Conservation (phyloP, 768 basidiomycete genomes). For the Tulasnella sp. region DNA sequence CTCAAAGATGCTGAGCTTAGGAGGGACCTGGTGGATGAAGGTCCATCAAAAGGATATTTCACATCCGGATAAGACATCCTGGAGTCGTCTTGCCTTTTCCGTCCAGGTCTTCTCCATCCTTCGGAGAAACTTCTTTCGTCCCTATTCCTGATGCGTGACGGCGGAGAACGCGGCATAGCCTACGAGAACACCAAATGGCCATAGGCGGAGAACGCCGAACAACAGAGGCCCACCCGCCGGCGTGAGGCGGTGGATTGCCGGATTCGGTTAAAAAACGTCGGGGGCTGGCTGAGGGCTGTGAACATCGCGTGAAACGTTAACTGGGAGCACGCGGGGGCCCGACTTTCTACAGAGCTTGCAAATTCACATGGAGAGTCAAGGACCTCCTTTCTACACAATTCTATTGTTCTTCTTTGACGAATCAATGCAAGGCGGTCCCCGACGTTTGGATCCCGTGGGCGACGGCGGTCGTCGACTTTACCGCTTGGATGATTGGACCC, state of each 20-base stretch:
- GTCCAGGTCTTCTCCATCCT: neutral
- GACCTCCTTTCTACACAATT: neutral
- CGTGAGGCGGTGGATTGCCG: neutral
- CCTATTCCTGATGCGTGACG: neutral
- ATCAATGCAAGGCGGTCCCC: neutral
- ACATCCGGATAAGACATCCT: neutral
- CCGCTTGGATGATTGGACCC: neutral
- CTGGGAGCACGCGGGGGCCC: neutral
- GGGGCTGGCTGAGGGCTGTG: neutral
- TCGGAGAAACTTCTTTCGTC: neutral
- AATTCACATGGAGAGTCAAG: neutral
- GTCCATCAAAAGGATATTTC: neutral
- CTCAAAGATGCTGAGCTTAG: neutral
- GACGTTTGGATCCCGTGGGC: neutral
- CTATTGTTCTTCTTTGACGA: neutral
- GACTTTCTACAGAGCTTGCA: neutral
- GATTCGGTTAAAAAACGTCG: neutral
- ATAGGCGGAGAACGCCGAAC: neutral
- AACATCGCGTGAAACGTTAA: neutral
- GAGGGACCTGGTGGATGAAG: neutral
- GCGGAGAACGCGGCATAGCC: neutral
- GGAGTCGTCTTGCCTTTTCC: neutral
- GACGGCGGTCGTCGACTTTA: neutral
- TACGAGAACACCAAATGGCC: neutral
- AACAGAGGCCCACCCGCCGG: neutral